These are phyloP conservation scores for Ensete ventricosum DNA, from an alignment of 176 grass and related monocot species.

Conservation along the genomic window DNA sequence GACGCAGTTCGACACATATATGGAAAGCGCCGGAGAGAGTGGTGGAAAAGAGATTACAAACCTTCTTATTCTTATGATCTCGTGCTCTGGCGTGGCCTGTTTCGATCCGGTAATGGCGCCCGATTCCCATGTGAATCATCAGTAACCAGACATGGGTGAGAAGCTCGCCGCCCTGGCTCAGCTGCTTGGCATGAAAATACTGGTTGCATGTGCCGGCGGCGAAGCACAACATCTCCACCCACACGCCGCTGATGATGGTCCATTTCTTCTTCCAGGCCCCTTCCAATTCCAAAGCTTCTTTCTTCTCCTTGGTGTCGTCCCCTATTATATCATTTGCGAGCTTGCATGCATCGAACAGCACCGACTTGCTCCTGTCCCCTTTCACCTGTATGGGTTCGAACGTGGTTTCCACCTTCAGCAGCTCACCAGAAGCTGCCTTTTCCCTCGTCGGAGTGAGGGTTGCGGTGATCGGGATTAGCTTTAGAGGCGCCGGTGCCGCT, in stretches of 20 bases:
- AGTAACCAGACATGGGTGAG: constrained; percentile 13
- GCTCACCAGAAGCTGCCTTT: not conserved
- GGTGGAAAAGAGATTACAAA: no score
- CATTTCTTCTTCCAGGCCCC: not conserved
- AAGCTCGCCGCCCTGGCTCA: constrained; percentile 9
- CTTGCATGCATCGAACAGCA: constrained; percentile 42
- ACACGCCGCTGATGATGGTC: constrained; percentile 3
- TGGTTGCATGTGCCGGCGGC: not conserved
- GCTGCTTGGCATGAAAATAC: not conserved
- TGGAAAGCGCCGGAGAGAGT: no score
- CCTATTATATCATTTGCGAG: constrained; percentile 22
- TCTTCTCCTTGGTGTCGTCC: not conserved
- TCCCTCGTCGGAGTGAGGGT: not conserved
- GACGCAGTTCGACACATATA: no score
- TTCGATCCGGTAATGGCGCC: constrained; percentile 36
- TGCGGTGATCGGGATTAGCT: not conserved
- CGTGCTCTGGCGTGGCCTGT: constrained; percentile 39
- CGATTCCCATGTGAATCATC: constrained; percentile 35
- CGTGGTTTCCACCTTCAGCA: not conserved
- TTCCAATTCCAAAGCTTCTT: no score
- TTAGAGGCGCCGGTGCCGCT: no score
- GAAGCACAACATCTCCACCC: constrained; percentile 11
- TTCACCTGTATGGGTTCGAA: constrained; percentile 34
- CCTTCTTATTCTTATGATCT: no score
- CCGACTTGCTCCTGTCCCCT: constrained; percentile 47